A percentile compares a stretch with the other conserved stretches of the same genome.
phyloP scores from a whole-genome alignment of 495 filamentous ascomycete species.

The Poronia punctata region DNA sequence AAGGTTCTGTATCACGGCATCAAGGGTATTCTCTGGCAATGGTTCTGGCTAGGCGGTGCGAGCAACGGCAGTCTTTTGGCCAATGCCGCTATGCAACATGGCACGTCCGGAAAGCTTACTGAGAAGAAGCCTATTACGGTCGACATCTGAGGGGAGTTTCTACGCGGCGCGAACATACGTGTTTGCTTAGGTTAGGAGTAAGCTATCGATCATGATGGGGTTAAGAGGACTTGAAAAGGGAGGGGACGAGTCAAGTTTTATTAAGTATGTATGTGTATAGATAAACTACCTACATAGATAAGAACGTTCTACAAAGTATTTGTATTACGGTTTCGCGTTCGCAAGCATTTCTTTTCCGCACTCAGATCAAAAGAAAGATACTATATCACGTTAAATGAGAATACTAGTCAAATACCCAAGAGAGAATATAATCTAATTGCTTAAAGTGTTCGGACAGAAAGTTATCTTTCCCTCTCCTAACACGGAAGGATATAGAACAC shows the following conservation, averaged over 20 bases:
- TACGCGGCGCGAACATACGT: constrained; percentile 15
- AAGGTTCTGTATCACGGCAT: constrained; percentile 57
- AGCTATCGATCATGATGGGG: background rate
- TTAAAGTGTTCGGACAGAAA: too few species aligned
- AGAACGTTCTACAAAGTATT: constrained; percentile 4
- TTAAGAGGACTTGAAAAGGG: background rate
- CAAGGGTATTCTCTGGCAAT: constrained; percentile 64
- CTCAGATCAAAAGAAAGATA: too few species aligned
- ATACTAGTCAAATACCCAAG: too few species aligned
- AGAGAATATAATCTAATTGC: too few species aligned
- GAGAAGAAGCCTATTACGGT: constrained; percentile 43
- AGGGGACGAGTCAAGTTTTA: background rate
- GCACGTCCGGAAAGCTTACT: constrained; percentile 55
- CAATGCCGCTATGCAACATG: constrained; percentile 70
- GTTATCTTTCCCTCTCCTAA: too few species aligned
- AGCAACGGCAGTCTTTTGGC: constrained; percentile 63
- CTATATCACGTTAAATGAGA: too few species aligned
- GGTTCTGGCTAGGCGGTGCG: constrained; percentile 50
- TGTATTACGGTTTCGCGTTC: too few species aligned
- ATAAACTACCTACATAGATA: background rate
- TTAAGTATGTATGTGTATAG: too few species aligned
- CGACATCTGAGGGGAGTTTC: constrained; percentile 45
- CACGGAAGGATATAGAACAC: too few species aligned
- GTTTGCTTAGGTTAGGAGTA: background rate
- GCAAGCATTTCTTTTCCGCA: too few species aligned